phyloP scores from a whole-genome alignment of 2,329 filamentous ascomycete species.

The Pestalotiopsis sp. region DNA sequence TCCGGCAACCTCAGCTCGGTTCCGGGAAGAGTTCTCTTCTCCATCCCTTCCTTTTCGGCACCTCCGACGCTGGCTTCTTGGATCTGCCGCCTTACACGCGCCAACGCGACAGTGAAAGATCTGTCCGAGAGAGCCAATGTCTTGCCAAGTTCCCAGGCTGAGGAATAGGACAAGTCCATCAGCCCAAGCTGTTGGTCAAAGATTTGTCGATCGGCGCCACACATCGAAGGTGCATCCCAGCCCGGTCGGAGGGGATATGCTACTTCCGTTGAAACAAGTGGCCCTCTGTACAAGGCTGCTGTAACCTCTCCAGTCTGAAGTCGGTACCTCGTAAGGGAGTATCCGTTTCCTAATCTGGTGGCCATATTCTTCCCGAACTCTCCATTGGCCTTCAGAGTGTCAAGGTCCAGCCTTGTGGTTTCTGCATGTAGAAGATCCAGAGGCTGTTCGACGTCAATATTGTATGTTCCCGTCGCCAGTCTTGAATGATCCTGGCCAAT shows the following conservation, averaged over 20 bases:
- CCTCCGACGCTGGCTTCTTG: constrained; percentile 14
- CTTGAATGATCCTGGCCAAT: constrained; percentile 21
- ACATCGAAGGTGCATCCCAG: constrained; percentile 25
- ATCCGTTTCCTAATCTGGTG: constrained; percentile 34
- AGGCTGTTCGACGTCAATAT: not conserved
- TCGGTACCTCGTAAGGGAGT: constrained; percentile 37
- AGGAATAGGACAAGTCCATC: constrained; percentile 46
- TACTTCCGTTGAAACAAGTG: constrained; percentile 33
- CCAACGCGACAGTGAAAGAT: constrained; percentile 20
- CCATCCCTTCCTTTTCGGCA: not conserved
- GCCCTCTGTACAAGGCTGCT: constrained; percentile 38
- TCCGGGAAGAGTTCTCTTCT: not conserved
- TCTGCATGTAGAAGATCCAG: not conserved
- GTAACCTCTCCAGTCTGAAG: constrained; percentile 43
- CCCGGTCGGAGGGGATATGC: not conserved
- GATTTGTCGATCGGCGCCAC: constrained; percentile 39
- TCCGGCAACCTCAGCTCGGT: not conserved
- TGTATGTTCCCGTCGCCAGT: not conserved
- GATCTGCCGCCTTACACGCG: constrained; percentile 25
- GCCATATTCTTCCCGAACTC: not conserved
- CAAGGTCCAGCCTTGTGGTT: not conserved
- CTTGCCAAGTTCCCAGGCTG: constrained; percentile 46
- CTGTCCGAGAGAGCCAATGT: constrained; percentile 39
- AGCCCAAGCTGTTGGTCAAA: constrained; percentile 39
- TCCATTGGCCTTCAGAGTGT: not conserved